Evolutionary conservation across 2,329 filamentous ascomycete species (phyloP).

Genomic region (Domatiomyces globalis): DNA sequence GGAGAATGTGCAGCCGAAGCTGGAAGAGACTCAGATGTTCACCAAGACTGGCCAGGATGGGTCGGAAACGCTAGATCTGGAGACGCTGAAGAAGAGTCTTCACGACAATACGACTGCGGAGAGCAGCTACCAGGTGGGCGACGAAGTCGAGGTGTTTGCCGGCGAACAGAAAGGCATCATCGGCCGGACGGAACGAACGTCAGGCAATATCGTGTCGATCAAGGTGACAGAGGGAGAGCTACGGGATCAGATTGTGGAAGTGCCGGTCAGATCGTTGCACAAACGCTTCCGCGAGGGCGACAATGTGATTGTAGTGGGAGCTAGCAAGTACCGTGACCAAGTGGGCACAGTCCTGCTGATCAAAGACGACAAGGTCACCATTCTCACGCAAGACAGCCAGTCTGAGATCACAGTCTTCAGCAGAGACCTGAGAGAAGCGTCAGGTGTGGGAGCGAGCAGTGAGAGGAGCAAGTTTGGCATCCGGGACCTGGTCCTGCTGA

Average conservation of each 20-base stretch:
- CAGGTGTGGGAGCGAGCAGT: conserved; percentile 62
- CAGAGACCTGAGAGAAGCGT: conserved; percentile 86
- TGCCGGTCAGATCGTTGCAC: conserved; percentile 78
- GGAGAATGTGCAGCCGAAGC: conserved; percentile 78
- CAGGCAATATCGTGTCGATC: conserved; percentile 83
- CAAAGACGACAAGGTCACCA: conserved; percentile 77
- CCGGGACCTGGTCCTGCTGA: conserved; percentile 83
- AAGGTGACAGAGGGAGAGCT: conserved; percentile 71
- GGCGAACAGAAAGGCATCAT: conserved; percentile 88
- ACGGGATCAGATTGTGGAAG: conserved; percentile 72
- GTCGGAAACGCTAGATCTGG: conserved; percentile 82
- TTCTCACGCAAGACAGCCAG: conserved; percentile 84
- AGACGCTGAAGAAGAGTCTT: conserved; percentile 75
- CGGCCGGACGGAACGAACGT: conserved; percentile 72
- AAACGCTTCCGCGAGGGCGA: conserved; percentile 90
- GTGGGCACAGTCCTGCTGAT: conserved; percentile 95
- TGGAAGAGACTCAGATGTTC: conserved; percentile 94
- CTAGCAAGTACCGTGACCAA: conserved; percentile 85
- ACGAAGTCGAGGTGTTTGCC: conserved; percentile 91
- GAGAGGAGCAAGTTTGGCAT: conserved; percentile 58
- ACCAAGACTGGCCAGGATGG: conserved; percentile 79
- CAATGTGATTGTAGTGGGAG: conserved; percentile 96
- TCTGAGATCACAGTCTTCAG: conserved; percentile 95
- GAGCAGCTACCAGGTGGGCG: conserved; percentile 77
- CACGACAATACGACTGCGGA: conserved; percentile 63